A percentile compares a stretch with the other conserved stretches of the same genome.
These are phyloP conservation scores for Blumeria hordei DNA, from an alignment of 2,329 filamentous ascomycete genomes.

Conservation along the genomic window DNA sequence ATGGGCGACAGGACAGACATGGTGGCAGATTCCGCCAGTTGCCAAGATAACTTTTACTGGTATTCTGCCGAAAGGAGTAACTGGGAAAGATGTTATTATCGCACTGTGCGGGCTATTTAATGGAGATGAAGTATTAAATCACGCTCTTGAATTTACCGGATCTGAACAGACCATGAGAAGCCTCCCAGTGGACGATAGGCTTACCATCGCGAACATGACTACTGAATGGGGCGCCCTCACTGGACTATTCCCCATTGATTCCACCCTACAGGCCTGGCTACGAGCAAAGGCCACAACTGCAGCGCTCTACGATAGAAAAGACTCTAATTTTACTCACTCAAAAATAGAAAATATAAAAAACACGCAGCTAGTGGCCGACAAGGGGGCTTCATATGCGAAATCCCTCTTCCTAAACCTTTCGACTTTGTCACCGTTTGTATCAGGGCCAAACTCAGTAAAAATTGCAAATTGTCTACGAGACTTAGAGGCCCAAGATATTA, in stretches of 20 bases:
- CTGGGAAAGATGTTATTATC: constrained; percentile 84
- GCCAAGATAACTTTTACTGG: constrained; percentile 61
- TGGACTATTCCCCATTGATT: constrained; percentile 62
- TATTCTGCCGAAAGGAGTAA: constrained; percentile 51
- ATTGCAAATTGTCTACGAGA: constrained; percentile 54
- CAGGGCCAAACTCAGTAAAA: constrained; percentile 82
- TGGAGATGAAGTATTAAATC: constrained; percentile 72
- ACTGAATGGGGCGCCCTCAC: constrained; percentile 56
- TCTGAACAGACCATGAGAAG: constrained; percentile 51
- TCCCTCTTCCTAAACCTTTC: constrained; percentile 59
- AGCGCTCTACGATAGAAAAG: constrained; percentile 29
- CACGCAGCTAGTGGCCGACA: constrained; percentile 45
- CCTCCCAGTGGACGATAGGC: constrained; percentile 45
- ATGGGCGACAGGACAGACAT: constrained; percentile 61
- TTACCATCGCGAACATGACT: constrained; percentile 61
- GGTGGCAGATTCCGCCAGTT: constrained; percentile 75
- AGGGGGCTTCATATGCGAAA: constrained; percentile 62
- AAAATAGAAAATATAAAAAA: constrained; percentile 47
- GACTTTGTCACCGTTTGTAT: constrained; percentile 60
- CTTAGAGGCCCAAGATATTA: constrained; percentile 49
- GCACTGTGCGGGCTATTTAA: constrained; percentile 72
- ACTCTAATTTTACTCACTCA: constrained; percentile 42
- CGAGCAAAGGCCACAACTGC: constrained; percentile 50
- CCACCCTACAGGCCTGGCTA: constrained; percentile 46
- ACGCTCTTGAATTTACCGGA: constrained; percentile 71